These are phyloP conservation scores for Gastrolobium villosum DNA, from an alignment of 306 rosid species.

Conservation along the genomic window DNA sequence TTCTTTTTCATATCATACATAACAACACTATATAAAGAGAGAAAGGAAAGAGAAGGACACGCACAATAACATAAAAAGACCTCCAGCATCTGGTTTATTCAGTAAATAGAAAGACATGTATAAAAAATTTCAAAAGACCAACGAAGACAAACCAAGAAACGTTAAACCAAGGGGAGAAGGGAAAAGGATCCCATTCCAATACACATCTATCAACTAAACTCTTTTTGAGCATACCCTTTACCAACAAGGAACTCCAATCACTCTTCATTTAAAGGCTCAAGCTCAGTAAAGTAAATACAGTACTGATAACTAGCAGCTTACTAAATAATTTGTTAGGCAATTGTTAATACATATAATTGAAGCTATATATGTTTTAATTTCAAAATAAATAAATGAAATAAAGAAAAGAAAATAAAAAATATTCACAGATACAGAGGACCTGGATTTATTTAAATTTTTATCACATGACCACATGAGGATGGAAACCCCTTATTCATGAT, in stretches of 20 bases:
- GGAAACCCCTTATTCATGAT: background rate
- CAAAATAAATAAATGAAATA: background rate
- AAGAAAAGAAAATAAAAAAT: no score
- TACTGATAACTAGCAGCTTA: background rate
- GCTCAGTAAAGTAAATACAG: background rate
- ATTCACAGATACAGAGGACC: background rate
- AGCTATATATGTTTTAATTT: background rate
- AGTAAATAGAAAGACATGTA: background rate
- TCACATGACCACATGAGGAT: slow-evolving; percentile 1
- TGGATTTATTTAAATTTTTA: background rate
- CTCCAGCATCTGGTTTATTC: background rate
- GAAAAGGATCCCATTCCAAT: background rate
- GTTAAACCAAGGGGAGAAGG: background rate
- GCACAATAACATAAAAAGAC: background rate
- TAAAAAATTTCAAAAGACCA: background rate
- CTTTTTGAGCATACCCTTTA: slow-evolving; percentile 7
- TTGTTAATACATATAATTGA: background rate
- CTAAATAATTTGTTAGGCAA: background rate
- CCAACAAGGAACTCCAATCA: background rate
- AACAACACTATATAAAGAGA: slow-evolving; percentile 5
- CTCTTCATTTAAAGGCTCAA: background rate
- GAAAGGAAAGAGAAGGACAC: background rate
- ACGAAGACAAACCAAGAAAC: background rate
- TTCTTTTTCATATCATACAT: background rate
- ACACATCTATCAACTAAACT: slow-evolving; percentile 21